phyloP scores from a whole-genome alignment of 352 stramenopile species.

The Globisporangium radiosum region DNA sequence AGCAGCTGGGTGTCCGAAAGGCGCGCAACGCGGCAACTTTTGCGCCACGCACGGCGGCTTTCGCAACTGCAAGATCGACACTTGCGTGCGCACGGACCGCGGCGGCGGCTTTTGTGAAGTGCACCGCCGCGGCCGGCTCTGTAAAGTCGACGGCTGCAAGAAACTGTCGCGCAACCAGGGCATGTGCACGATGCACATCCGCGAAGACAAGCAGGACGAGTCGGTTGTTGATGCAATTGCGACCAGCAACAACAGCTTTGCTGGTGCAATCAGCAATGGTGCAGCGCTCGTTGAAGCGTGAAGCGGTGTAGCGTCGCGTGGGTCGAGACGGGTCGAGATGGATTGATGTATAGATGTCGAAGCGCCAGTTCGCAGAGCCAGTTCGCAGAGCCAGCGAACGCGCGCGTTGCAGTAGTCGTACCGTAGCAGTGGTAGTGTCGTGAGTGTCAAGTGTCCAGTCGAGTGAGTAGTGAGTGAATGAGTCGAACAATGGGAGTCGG shows the following conservation, averaged over 20 bases:
- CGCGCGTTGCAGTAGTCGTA: not conserved
- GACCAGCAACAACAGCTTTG: too few relatives aligned
- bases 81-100: conserved; percentile 74
- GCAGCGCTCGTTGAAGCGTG: not conserved
- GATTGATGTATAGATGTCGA: not conserved
- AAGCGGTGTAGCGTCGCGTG: not conserved
- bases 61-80: conserved; percentile 83
- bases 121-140: conserved; percentile 71
- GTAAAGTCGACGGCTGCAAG: conserved; percentile 83
- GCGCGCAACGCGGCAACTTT: conserved; percentile 79
- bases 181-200: conserved; percentile 88
- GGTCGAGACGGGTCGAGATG: too few relatives aligned
- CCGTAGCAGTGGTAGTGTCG: not conserved
- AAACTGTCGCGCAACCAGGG: conserved; percentile 84
- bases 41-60: conserved; percentile 81
- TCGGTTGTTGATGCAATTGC: too few relatives aligned
- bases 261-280: too few relatives aligned
- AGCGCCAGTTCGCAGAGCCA: not conserved
- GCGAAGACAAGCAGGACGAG: conserved; percentile 68
- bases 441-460: not conserved
- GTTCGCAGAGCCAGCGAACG: not conserved
- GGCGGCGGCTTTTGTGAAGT: conserved; percentile 83
- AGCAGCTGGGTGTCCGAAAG: conserved; percentile 65
- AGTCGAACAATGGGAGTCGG: not conserved
- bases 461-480: not conserved